These are phyloP conservation scores for Arthroderma uncinatum DNA, from an alignment of 2,329 filamentous ascomycete species.

Conservation along the genomic window DNA sequence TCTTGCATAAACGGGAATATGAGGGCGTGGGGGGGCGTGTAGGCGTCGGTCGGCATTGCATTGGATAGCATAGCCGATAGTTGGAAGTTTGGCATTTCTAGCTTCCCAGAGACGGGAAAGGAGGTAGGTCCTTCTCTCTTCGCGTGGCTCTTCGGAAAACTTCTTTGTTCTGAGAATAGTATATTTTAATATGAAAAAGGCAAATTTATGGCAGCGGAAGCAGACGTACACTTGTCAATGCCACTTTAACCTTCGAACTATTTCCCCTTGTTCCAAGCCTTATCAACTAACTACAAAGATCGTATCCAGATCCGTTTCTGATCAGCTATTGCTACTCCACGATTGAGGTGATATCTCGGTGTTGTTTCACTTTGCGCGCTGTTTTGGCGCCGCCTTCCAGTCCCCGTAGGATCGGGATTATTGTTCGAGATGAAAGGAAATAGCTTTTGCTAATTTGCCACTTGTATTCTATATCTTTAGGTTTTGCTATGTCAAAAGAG, in stretches of 20 bases:
- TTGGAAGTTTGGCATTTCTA: background rate
- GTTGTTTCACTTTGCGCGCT: background rate
- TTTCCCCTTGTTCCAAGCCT: no score
- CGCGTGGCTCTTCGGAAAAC: background rate
- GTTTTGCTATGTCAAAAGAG: slow-evolving; percentile 1
- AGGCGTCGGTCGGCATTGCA: background rate
- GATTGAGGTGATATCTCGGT: background rate
- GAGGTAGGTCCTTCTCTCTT: background rate
- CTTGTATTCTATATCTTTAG: slow-evolving; percentile 3
- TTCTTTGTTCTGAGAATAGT: background rate
- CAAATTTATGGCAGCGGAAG: no score
- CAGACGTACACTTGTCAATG: background rate
- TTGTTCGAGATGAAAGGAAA: background rate
- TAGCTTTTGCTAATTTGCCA: background rate
- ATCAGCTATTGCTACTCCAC: background rate
- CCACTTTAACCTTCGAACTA: background rate
- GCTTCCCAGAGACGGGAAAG: background rate
- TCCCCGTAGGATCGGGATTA: background rate
- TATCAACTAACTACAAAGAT: no score
- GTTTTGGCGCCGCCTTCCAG: background rate
- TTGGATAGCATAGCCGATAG: background rate
- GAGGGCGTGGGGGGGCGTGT: no score
- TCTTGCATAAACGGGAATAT: background rate
- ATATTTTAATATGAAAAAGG: background rate
- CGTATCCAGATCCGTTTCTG: no score